phyloP scores from a whole-genome alignment of 1,139 yeast species.

The Taphrina communis region DNA sequence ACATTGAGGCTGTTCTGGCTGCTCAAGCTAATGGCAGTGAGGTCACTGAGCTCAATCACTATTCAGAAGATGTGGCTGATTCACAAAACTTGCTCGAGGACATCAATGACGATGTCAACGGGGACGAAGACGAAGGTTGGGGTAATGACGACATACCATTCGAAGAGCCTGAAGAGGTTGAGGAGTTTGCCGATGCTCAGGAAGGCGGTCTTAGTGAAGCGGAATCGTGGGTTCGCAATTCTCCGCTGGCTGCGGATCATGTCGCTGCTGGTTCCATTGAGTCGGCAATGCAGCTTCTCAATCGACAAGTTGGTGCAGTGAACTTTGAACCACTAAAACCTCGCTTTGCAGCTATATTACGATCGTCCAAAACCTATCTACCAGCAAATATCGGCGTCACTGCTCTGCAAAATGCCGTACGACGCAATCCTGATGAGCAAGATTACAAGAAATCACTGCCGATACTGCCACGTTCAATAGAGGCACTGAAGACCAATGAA shows the following conservation, averaged over 20 bases:
- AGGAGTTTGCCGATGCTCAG: constrained; percentile 64
- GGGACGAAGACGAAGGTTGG: constrained; percentile 50
- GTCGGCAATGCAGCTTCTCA: constrained; percentile 82
- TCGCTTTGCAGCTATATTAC: constrained; percentile 82
- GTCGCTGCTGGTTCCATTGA: constrained; percentile 97
- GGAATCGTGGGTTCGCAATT: constrained; percentile 83
- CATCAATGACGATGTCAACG: constrained; percentile 47
- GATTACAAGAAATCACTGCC: constrained; percentile 60
- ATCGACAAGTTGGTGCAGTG: constrained; percentile 85
- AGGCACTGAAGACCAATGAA: constrained; percentile 55
- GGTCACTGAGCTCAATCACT: not conserved
- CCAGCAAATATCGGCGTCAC: constrained; percentile 77
- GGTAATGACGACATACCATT: constrained; percentile 62
- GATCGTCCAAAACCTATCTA: constrained; percentile 74
- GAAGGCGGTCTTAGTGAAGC: constrained; percentile 64
- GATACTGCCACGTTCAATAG: constrained; percentile 71
- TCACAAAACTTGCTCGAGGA: constrained; percentile 45
- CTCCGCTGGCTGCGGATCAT: constrained; percentile 88
- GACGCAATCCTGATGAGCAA: constrained; percentile 65
- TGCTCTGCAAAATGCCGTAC: constrained; percentile 69
- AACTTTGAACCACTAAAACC: constrained; percentile 85
- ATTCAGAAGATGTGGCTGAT: constrained; percentile 43
- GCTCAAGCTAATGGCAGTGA: constrained; percentile 43
- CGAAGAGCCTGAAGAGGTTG: constrained; percentile 69
- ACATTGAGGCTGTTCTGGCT: constrained; percentile 56